Conservation (phyloP, 2,329 filamentous ascomycete genomes). For the Aspergillus sp. region DNA sequence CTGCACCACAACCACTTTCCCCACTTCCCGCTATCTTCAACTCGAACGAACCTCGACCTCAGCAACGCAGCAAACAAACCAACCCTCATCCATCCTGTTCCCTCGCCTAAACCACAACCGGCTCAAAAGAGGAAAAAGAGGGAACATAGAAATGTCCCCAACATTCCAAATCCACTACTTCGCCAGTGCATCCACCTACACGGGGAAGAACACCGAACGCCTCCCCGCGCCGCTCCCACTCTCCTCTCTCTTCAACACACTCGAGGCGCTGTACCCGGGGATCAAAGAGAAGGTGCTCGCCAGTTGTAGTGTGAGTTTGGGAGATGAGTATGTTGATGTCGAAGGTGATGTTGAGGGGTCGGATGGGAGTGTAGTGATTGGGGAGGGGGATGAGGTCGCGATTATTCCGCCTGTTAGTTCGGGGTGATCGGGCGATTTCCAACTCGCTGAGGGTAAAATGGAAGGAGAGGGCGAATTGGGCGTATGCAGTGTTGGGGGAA, state of each 20-base stretch:
- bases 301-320: constrained; percentile 48
- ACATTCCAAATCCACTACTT: constrained; percentile 53
- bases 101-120: background rate
- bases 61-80: no score
- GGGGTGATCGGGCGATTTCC: constrained; percentile 33
- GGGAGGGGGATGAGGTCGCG: constrained; percentile 48
- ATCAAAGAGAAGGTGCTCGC: constrained; percentile 44
- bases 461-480: no score
- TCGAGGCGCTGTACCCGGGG: constrained; percentile 48
- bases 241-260: constrained; percentile 38
- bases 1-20: background rate
- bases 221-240: constrained; percentile 49
- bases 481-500: background rate
- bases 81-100: no score
- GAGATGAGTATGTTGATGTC: constrained; percentile 51
- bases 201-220: constrained; percentile 43
- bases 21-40: background rate
- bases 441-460: background rate
- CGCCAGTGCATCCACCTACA: constrained; percentile 48
- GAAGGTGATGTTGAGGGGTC: constrained; percentile 22
- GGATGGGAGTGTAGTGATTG: constrained; percentile 31
- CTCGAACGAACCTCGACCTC: background rate
- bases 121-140: constrained; percentile 4
- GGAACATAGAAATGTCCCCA: constrained; percentile 8
- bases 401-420: constrained; percentile 55